Evolutionary conservation across 768 basidiomycete species (phyloP).

Genomic region (Tulasnella sp.): DNA sequence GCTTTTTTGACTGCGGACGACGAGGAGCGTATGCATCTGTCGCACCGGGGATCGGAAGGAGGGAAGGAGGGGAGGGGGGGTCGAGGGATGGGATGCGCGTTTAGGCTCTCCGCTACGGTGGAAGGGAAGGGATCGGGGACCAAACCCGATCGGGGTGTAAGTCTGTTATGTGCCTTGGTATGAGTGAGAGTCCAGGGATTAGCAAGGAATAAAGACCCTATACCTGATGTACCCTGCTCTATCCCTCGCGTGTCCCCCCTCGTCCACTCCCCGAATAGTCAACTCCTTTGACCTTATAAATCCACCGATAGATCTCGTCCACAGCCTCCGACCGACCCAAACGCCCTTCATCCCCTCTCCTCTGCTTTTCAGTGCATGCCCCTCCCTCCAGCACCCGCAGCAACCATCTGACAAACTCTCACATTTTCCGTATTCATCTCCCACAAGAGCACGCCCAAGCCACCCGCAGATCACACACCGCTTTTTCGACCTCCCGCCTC

Average conservation of each 20-base stretch:
- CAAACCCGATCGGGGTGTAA: conserved; percentile 19
- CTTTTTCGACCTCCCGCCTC: neutral
- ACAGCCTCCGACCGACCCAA: neutral
- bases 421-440: neutral
- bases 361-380: conserved; percentile 18
- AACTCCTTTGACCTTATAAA: conserved; percentile 18
- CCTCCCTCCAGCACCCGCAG: conserved; percentile 1
- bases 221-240: neutral
- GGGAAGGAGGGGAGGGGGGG: neutral
- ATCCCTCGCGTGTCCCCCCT: conserved; percentile 4
- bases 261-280: conserved; percentile 11
- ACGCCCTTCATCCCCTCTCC: conserved; percentile 9
- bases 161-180: conserved; percentile 13
- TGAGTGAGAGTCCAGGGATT: conserved; percentile 6
- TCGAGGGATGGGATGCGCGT: neutral
- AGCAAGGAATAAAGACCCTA: conserved; percentile 4
- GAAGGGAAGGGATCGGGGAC: conserved; percentile 1
- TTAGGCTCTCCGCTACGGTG: conserved; percentile 17
- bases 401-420: neutral
- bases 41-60: conserved; percentile 3
- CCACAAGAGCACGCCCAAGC: neutral
- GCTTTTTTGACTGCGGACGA: conserved; percentile 14
- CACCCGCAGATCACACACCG: conserved; percentile 11
- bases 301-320: neutral
- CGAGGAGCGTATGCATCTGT: neutral